These are phyloP conservation scores for Solanum bulbocastanum DNA, from an alignment of 257 asterid species.

Conservation along the genomic window DNA sequence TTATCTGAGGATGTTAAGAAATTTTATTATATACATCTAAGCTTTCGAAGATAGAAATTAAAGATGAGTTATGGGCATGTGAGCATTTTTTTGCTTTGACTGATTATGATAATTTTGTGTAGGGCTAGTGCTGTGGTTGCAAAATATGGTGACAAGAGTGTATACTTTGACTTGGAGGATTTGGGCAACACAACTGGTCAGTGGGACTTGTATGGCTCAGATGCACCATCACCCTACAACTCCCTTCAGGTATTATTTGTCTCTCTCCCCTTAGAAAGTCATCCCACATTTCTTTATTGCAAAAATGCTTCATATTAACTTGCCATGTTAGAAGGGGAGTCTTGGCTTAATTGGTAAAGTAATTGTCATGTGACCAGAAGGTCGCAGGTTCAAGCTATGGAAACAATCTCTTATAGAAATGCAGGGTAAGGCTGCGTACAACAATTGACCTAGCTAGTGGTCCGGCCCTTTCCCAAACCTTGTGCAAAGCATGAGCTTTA, in stretches of 20 bases:
- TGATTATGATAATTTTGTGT: neutral
- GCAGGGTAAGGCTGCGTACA: too few relatives aligned
- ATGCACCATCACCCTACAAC: conserved; percentile 94
- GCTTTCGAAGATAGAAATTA: neutral
- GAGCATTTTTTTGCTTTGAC: neutral
- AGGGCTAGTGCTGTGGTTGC: conserved; percentile 83
- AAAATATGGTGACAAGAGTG: conserved; percentile 90
- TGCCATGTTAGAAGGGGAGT: neutral
- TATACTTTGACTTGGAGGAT: conserved; percentile 92
- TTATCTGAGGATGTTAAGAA: neutral
- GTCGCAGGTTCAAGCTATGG: neutral
- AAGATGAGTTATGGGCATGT: neutral
- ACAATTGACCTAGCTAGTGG: neutral
- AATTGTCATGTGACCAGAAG: neutral
- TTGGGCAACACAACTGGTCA: conserved; percentile 87
- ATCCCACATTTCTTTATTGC: neutral
- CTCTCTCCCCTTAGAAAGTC: neutral
- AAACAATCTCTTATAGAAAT: too few relatives aligned
- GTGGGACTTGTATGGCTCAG: conserved; percentile 97
- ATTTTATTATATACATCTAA: neutral
- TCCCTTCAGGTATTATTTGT: conserved; percentile 50
- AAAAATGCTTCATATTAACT: neutral
- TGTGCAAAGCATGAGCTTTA: neutral
- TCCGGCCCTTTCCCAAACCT: neutral
- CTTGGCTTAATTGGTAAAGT: neutral